Percentiles rank a stretch among this genome's conserved stretches.
Conservation (phyloP, 2,329 filamentous ascomycete species). For the Elsinoe arachidis region DNA sequence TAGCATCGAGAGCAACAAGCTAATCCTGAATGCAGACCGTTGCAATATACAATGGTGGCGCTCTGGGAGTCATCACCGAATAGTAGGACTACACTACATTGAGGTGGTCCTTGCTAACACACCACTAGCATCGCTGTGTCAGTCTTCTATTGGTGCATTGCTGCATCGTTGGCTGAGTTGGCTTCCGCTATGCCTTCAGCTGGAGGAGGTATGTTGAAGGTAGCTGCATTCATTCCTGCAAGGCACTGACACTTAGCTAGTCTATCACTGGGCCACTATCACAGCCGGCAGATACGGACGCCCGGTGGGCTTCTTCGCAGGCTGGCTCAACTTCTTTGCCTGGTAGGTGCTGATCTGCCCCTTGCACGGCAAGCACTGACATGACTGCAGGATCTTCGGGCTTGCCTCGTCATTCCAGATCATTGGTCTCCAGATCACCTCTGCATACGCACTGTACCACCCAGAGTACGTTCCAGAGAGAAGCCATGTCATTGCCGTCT, state of each 20-base stretch:
- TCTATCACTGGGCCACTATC: conserved; percentile 47
- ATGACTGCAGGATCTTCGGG: conserved; percentile 33
- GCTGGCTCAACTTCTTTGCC: conserved; percentile 25
- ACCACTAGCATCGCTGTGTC: conserved; percentile 33
- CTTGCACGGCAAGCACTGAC: neutral
- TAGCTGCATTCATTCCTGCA: neutral
- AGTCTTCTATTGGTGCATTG: conserved; percentile 50
- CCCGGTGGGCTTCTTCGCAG: conserved; percentile 38
- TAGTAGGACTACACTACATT: conserved; percentile 34
- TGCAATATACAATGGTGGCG: conserved; percentile 53
- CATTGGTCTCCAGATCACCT: conserved; percentile 37
- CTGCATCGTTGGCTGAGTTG: conserved; percentile 51
- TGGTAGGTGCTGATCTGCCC: conserved; percentile 8
- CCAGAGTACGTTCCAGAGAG: conserved; percentile 35
- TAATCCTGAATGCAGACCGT: conserved; percentile 21
- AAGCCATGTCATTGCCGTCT: conserved; percentile 45
- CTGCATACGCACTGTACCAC: conserved; percentile 38
- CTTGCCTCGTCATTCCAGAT: conserved; percentile 37
- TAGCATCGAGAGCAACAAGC: neutral
- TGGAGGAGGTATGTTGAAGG: conserved; percentile 40
- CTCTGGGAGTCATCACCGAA: conserved; percentile 54
- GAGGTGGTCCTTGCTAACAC: neutral
- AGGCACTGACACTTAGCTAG: conserved; percentile 17
- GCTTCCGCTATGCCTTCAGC: conserved; percentile 52
- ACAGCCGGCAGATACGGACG: conserved; percentile 50